These are phyloP conservation scores for Aureobasidium uvarum DNA, from an alignment of 2,329 filamentous ascomycete species.

Conservation along the genomic window DNA sequence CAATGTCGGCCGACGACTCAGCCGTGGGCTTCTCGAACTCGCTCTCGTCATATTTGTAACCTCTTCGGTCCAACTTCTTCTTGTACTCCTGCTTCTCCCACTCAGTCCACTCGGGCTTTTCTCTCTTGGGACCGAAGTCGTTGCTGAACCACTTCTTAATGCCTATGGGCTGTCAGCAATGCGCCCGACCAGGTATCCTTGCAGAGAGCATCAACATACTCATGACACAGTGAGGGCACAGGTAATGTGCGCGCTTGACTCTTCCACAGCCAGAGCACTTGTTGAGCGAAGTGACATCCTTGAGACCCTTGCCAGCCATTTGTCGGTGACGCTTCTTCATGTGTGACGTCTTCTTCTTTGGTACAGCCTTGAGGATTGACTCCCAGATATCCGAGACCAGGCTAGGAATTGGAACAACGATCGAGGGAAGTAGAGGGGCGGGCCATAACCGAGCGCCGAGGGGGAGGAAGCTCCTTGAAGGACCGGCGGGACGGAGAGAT, in stretches of 20 bases:
- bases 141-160: slow-evolving; percentile 40
- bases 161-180: slow-evolving; percentile 30
- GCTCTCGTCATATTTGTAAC: not conserved
- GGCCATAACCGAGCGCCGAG: slow-evolving; percentile 45
- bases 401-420: slow-evolving; percentile 64
- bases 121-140: slow-evolving; percentile 36
- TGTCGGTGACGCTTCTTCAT: slow-evolving; percentile 91
- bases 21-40: not conserved
- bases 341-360: slow-evolving; percentile 98
- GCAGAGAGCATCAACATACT: slow-evolving; percentile 56
- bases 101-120: slow-evolving; percentile 17
- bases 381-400: slow-evolving; percentile 88
- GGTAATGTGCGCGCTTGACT: slow-evolving; percentile 79
- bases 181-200: too few relatives aligned
- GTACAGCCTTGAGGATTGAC: slow-evolving; percentile 83
- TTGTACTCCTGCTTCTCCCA: slow-evolving; percentile 10
- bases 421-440: slow-evolving; percentile 55
- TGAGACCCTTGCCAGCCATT: slow-evolving; percentile 91
- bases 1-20: not conserved
- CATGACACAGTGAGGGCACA: slow-evolving; percentile 83
- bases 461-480: slow-evolving; percentile 48
- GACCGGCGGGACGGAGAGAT: slow-evolving; percentile 40
- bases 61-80: slow-evolving; percentile 10
- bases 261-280: slow-evolving; percentile 87
- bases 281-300: slow-evolving; percentile 84